Base-by-base conservation (phyloP, 768 basidiomycete genomes). In the Tulasnella sp. region DNA sequence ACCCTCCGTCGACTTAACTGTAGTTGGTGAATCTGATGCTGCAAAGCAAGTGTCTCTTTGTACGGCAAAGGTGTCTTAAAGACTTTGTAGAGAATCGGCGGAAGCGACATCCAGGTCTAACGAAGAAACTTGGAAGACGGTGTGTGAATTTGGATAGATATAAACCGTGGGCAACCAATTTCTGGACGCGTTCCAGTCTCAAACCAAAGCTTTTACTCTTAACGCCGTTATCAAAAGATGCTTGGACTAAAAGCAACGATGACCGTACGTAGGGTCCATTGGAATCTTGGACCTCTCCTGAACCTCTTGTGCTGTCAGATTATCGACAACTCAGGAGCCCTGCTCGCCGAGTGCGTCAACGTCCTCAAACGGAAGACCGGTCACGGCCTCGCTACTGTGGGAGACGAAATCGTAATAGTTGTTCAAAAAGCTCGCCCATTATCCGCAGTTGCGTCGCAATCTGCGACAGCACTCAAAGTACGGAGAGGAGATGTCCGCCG, bases 261-360 rank as follows among this genome's bases (percentile, higher is more conserved):
- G 73, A 95, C 94, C 82, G 94, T 92, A 76, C 71, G 87, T 80
- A 62, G 29, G 17, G 22, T 26, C 5, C 22, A 14, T 11, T 11
- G 26, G 5, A 14, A 17, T 9, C 11, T 14, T 26, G 16, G 2
- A 22, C 32, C 26, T 6, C 16, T 22, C 11, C 52, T 59, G 22
- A 59, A 32, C 9, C 26, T 14, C 22, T 59, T 26, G 22, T 35
- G 2, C 40, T 69, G 17, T 37, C 72, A 94, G 92, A 89, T 94
- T 75, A 97, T 98, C 80, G 96, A 98, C 84, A 98, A 98, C 81
- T 95, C 96, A 6, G 96, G 96, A 37, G 95, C 94, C 7, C 85
- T 98, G 75, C 83, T 96, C 74, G 89, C 95, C 47, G 96, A 98
- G 83, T 97, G 95, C 78, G 93, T 98, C 79, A 97, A 98, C 80